These are phyloP conservation scores for Globisporangium canariense DNA, from an alignment of 352 stramenopile species.

Conservation along the genomic window DNA sequence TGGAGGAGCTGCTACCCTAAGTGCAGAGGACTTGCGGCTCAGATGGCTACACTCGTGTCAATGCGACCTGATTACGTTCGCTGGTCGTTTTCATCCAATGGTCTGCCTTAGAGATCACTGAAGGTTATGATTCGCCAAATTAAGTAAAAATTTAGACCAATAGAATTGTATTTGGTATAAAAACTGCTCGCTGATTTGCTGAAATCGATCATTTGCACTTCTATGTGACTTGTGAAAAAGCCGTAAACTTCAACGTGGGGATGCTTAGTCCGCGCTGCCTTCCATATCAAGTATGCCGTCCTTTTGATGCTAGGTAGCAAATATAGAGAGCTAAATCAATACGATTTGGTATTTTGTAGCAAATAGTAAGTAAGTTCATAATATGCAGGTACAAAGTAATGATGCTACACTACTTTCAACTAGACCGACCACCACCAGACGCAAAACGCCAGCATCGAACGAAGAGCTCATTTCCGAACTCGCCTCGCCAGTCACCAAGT, in stretches of 20 bases:
- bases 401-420: too few species aligned
- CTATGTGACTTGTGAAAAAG: background rate
- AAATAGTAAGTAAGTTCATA: background rate
- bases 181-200: background rate
- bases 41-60: constrained; percentile 16
- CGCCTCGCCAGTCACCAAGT: background rate
- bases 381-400: background rate
- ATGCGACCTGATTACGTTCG: constrained; percentile 10
- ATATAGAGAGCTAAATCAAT: too few species aligned
- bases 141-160: background rate
- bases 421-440: background rate
- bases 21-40: too few species aligned
- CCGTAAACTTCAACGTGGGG: constrained; percentile 4
- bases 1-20: too few species aligned
- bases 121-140: constrained; percentile 1
- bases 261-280: background rate
- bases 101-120: background rate
- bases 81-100: background rate
- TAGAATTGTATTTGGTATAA: background rate
- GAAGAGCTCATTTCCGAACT: constrained; percentile 6
- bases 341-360: background rate
- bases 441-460: background rate
- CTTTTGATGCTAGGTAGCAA: too few species aligned
- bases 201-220: background rate
- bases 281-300: too few species aligned